Percentiles rank a stretch among this genome's conserved stretches.
These are phyloP conservation scores for Alternaria novae-zelandiae DNA, from an alignment of 2,329 filamentous ascomycete genomes.

Conservation along the genomic window DNA sequence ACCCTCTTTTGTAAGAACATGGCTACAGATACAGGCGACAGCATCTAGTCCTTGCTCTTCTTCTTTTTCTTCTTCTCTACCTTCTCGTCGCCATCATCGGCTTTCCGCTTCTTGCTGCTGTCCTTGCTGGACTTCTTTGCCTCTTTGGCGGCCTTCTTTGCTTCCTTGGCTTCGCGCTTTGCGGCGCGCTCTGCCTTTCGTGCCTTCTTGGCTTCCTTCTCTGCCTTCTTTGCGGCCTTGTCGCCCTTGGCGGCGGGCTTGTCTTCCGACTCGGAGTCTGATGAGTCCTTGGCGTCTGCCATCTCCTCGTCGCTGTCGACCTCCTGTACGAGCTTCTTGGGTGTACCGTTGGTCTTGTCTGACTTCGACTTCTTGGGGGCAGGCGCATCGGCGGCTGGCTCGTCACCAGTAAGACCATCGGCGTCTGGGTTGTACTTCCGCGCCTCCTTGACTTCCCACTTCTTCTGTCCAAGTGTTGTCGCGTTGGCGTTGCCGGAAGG, in stretches of 20 bases:
- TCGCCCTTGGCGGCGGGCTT: constrained; percentile 42
- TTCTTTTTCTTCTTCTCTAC: constrained; percentile 69
- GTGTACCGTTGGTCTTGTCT: constrained; percentile 49
- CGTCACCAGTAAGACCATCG: constrained; percentile 78
- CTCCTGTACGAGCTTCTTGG: constrained; percentile 57
- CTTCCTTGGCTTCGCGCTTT: constrained; percentile 51
- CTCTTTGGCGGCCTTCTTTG: constrained; percentile 61
- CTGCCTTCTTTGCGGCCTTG: constrained; percentile 49
- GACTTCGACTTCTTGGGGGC: constrained; percentile 56
- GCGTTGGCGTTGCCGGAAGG: constrained; percentile 61
- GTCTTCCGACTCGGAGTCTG: constrained; percentile 45
- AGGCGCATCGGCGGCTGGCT: constrained; percentile 55
- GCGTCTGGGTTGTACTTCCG: constrained; percentile 95
- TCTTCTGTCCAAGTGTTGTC: constrained; percentile 57
- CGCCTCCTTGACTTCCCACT: constrained; percentile 91
- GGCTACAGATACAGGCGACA: constrained; percentile 19
- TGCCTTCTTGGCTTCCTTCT: constrained; percentile 55
- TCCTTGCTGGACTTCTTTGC: constrained; percentile 64
- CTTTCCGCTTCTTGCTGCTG: constrained; percentile 57
- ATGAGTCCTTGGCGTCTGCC: constrained; percentile 45
- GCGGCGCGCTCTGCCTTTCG: constrained; percentile 48
- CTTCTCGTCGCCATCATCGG: constrained; percentile 22
- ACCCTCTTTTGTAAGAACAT: constrained; percentile 23
- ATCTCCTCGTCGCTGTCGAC: constrained; percentile 52
- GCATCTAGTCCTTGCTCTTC: constrained; percentile 56